Conservation (phyloP, 2,329 filamentous ascomycete species). For the Aspergillus calidoustus region DNA sequence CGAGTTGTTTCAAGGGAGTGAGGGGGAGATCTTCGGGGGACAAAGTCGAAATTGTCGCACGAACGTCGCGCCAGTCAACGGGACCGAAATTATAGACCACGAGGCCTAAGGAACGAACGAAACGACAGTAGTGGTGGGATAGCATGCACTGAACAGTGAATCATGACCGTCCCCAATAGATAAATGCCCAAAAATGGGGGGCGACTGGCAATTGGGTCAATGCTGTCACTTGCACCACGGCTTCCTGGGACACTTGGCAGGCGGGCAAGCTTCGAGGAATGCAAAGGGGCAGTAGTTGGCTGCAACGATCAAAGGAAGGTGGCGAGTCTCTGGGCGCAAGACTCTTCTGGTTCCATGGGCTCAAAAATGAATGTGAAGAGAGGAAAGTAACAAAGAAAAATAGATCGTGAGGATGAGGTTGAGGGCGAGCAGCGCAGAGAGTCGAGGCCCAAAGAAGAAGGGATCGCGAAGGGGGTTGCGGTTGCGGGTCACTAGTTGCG, state of each 20-base stretch:
- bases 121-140: slow-evolving; percentile 19
- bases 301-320: slow-evolving; percentile 1
- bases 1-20: slow-evolving; percentile 13
- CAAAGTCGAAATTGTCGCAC: slow-evolving; percentile 20
- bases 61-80: slow-evolving; percentile 14
- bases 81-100: slow-evolving; percentile 15
- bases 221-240: slow-evolving; percentile 13
- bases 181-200: slow-evolving; percentile 20
- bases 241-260: slow-evolving; percentile 20
- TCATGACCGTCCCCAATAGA: slow-evolving; percentile 23
- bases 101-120: slow-evolving; percentile 15
- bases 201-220: slow-evolving; percentile 21
- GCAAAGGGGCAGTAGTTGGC: neutral
- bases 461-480: slow-evolving; percentile 27
- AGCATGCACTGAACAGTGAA: slow-evolving; percentile 16
- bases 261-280: slow-evolving; percentile 8
- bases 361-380: slow-evolving; percentile 17
- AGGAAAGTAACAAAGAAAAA: slow-evolving; percentile 14
- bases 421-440: neutral
- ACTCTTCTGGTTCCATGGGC: slow-evolving; percentile 3
- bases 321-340: neutral
- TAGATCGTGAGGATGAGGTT: slow-evolving; percentile 14
- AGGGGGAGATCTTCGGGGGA: slow-evolving; percentile 12
- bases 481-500: slow-evolving; percentile 20
- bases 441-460: slow-evolving; percentile 19